phyloP scores from a whole-genome alignment of 768 basidiomycete species.

The Kwoniella sp. region DNA sequence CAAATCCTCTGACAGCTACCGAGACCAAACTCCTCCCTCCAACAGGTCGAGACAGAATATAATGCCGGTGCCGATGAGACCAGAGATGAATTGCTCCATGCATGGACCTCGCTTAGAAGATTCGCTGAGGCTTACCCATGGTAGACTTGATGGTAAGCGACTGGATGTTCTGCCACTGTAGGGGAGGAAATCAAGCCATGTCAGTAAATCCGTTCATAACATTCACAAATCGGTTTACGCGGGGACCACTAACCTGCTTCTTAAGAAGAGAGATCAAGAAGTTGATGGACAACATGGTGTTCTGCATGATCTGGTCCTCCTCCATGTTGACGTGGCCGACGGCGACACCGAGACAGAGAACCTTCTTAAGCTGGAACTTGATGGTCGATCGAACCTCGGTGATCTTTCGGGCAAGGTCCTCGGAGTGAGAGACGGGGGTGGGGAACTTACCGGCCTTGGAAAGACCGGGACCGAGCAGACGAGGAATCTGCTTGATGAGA shows the following conservation, averaged over 20 bases:
- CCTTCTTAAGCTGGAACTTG: conserved; percentile 99
- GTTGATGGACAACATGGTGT: conserved; percentile 99
- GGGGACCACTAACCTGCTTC: conserved; percentile 64
- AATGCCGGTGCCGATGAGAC: conserved; percentile 8
- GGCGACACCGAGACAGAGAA: conserved; percentile 97
- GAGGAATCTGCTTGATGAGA: conserved; percentile 99
- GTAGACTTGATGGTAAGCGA: conserved; percentile 97
- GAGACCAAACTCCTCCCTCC: background rate
- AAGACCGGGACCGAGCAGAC: conserved; percentile 98
- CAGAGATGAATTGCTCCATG: conserved; percentile 1
- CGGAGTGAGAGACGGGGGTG: conserved; percentile 87
- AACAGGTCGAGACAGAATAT: conserved; percentile 14
- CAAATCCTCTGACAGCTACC: conserved; percentile 25
- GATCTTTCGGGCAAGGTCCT: conserved; percentile 87
- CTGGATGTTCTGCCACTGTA: conserved; percentile 89
- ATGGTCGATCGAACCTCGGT: conserved; percentile 96
- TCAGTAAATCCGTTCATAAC: conserved; percentile 60
- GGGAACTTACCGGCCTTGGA: conserved; percentile 99
- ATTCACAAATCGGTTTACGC: background rate
- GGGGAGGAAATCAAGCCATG: background rate
- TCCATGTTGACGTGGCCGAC: conserved; percentile 97
- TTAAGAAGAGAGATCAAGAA: conserved; percentile 98
- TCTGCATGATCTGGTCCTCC: conserved; percentile 93
- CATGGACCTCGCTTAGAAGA: conserved; percentile 66
- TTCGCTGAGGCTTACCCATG: conserved; percentile 96